These are phyloP conservation scores for Trypanosoma theileri DNA, from an alignment of 208 protist species.

Conservation along the genomic window DNA sequence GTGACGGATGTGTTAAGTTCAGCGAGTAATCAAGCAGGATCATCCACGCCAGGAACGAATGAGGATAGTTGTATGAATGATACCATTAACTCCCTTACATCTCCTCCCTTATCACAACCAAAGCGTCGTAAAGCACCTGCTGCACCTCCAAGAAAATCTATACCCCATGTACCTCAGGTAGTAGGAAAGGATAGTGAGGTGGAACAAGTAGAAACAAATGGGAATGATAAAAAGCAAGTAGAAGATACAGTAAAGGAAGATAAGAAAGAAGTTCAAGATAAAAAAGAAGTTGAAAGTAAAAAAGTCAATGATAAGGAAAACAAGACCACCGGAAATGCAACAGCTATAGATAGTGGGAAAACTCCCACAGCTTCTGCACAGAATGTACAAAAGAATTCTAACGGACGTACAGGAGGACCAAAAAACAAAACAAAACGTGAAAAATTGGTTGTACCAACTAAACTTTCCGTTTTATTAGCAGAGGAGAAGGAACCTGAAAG, in stretches of 20 bases:
- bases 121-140: conserved; percentile 11
- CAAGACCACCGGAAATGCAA: no score
- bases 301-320: no score
- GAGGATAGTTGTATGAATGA: conserved; percentile 4
- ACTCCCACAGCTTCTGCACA: no score
- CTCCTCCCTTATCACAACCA: background rate
- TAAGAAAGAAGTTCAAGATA: background rate
- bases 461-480: background rate
- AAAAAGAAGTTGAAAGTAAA: background rate
- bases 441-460: background rate
- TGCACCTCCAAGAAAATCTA: background rate
- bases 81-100: background rate
- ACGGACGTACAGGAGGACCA: no score
- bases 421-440: no score
- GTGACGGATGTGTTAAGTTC: conserved; percentile 1
- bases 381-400: no score
- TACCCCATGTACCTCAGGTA: no score
- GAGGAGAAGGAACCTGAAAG: background rate
- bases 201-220: background rate
- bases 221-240: background rate
- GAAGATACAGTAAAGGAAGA: background rate
- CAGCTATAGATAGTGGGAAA: no score
- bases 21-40: background rate
- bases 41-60: background rate
- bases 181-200: background rate